A percentile compares a stretch with the other conserved stretches of the same genome.
phyloP scores from a whole-genome alignment of 371 early-diverging fungal species.

The Mucor racemosus region DNA sequence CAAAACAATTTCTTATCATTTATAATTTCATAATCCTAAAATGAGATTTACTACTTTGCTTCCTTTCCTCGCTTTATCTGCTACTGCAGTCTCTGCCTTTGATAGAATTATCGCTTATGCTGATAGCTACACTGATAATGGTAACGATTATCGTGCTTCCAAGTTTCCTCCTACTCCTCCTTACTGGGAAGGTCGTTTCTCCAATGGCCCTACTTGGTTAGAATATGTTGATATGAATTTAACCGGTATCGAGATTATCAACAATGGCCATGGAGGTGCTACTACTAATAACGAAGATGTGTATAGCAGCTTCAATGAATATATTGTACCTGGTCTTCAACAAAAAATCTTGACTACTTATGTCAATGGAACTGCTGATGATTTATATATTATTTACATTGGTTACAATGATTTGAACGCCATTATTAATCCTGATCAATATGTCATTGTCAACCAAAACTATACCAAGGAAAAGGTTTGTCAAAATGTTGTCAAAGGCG shows the following conservation, averaged over 20 bases:
- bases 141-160: constrained; percentile 22
- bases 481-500: constrained; percentile 16
- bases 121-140: constrained; percentile 36
- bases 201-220: constrained; percentile 62
- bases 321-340: constrained; percentile 23
- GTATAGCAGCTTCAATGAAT: constrained; percentile 23
- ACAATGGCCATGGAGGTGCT: constrained; percentile 62
- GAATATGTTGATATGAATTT: constrained; percentile 45
- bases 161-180: constrained; percentile 22
- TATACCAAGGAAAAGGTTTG: constrained; percentile 21
- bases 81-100: constrained; percentile 19
- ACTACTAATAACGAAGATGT: constrained; percentile 49
- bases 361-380: constrained; percentile 20
- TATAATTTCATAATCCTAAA: neutral
- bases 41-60: constrained; percentile 1
- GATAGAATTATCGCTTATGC: constrained; percentile 32
- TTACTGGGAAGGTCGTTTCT: constrained; percentile 56
- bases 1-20: neutral
- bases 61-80: constrained; percentile 16
- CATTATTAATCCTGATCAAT: constrained; percentile 30
- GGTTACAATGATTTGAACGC: constrained; percentile 36
- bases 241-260: constrained; percentile 26
- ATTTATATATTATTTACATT: constrained; percentile 28
- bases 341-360: constrained; percentile 22
- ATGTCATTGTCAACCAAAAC: constrained; percentile 19